These are phyloP conservation scores for Leccinum fibrillosum DNA, from an alignment of 768 basidiomycete genomes.

Conservation along the genomic window DNA sequence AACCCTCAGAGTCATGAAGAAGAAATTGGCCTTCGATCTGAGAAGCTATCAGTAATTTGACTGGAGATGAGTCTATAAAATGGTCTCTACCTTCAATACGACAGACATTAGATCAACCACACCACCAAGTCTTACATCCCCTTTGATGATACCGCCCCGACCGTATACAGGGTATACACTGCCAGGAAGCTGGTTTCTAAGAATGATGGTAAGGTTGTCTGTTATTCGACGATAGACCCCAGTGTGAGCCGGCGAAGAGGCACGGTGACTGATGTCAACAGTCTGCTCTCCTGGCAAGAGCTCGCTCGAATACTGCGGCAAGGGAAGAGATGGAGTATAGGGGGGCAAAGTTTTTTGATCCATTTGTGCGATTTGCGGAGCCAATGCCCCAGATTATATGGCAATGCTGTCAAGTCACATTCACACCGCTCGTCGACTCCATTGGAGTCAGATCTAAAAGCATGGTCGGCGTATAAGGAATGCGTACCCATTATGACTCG, in stretches of 20 bases:
- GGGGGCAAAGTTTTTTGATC: slow-evolving; percentile 34
- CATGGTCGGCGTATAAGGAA: background rate
- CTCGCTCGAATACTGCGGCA: slow-evolving; percentile 53
- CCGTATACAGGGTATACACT: slow-evolving; percentile 20
- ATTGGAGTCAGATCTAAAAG: slow-evolving; percentile 2
- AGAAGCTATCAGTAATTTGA: background rate
- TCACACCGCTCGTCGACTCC: background rate
- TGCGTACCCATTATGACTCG: background rate
- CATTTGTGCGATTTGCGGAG: slow-evolving; percentile 1
- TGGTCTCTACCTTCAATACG: slow-evolving; percentile 19
- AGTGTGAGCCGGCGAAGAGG: slow-evolving; percentile 1
- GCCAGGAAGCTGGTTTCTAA: slow-evolving; percentile 24
- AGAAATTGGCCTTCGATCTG: slow-evolving; percentile 27
- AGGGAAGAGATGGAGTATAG: slow-evolving; percentile 51
- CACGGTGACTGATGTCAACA: slow-evolving; percentile 41
- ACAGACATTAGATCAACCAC: slow-evolving; percentile 16
- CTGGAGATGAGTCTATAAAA: background rate
- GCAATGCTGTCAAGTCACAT: background rate
- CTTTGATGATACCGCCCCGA: slow-evolving; percentile 20
- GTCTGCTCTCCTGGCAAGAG: slow-evolving; percentile 48
- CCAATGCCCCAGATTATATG: background rate
- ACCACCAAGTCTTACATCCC: slow-evolving; percentile 20
- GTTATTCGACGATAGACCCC: slow-evolving; percentile 31
- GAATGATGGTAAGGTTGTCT: slow-evolving; percentile 21
- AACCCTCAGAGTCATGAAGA: slow-evolving; percentile 11